Evolutionary conservation across 192 early-diverging fungal genomes (phyloP).

Genomic region (Linderina pennispora): DNA sequence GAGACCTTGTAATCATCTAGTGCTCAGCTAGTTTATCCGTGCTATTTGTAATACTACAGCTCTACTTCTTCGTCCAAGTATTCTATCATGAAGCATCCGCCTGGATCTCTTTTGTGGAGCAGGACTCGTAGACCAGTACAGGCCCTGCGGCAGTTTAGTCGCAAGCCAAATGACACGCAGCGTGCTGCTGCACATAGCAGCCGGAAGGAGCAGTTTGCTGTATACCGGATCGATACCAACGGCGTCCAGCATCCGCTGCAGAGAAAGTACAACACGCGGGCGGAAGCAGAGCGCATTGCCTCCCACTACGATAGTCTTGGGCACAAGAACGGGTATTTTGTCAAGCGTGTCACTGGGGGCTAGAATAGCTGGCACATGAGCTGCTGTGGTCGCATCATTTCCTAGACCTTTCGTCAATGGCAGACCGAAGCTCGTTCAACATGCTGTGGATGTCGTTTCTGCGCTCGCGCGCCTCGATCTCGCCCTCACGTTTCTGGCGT

Average conservation of each 20-base stretch:
- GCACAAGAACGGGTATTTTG: conserved; percentile 35
- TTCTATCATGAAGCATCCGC: no score
- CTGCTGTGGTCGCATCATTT: background rate
- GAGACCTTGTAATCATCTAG: conserved; percentile 27
- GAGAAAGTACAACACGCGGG: conserved; percentile 1
- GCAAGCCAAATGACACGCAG: no score
- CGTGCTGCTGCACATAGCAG: background rate
- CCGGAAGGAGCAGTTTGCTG: conserved; percentile 2
- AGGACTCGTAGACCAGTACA: no score
- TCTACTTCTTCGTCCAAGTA: no score
- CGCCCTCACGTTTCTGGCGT: conserved; percentile 15
- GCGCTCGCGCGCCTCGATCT: conserved; percentile 8
- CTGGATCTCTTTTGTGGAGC: no score
- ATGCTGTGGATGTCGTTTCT: conserved; percentile 20
- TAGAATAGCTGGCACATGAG: background rate
- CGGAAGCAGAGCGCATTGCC: conserved; percentile 8
- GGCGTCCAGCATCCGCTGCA: conserved; percentile 21
- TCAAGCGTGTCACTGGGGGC: no score
- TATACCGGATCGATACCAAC: conserved; percentile 30
- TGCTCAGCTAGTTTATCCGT: no score
- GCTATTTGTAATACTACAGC: background rate
- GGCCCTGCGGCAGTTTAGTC: no score
- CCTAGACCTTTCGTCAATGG: conserved; percentile 17
- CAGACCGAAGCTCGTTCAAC: conserved; percentile 30
- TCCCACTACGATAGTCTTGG: conserved; percentile 16